phyloP scores from a whole-genome alignment of 192 early-diverging fungal genomes.

The Thamnidium elegans region DNA sequence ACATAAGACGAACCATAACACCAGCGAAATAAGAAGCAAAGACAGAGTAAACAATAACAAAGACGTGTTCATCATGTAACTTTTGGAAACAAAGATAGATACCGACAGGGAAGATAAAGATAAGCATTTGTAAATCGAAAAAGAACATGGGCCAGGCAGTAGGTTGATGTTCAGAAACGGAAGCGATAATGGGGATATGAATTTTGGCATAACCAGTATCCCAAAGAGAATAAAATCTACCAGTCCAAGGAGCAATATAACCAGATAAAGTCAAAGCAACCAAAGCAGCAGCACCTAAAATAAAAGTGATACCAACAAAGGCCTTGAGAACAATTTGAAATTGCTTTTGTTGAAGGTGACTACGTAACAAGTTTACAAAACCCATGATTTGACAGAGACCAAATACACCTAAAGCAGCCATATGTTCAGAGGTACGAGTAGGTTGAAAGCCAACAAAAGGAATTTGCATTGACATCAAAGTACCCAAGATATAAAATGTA shows the following conservation, averaged over 20 bases:
- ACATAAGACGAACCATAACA: conserved; percentile 99
- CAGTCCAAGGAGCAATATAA: conserved; percentile 96
- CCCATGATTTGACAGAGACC: conserved; percentile 94
- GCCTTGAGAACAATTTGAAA: conserved; percentile 80
- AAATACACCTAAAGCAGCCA: conserved; percentile 97
- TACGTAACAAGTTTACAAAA: conserved; percentile 82
- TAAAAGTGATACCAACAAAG: conserved; percentile 52
- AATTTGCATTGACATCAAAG: conserved; percentile 96
- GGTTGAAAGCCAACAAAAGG: conserved; percentile 99
- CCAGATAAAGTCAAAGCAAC: conserved; percentile 77
- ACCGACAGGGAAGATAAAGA: conserved; percentile 95
- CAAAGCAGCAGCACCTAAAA: conserved; percentile 59
- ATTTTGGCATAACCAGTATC: conserved; percentile 99
- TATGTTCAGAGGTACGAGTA: conserved; percentile 95
- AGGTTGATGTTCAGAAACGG: conserved; percentile 99
- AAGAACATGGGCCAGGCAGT: conserved; percentile 99
- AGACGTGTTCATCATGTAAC: conserved; percentile 95
- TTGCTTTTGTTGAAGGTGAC: conserved; percentile 75
- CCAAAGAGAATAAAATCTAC: conserved; percentile 99
- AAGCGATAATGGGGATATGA: conserved; percentile 99
- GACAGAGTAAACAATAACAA: conserved; percentile 96
- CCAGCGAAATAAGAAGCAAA: conserved; percentile 99
- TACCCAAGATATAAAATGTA: conserved; percentile 97
- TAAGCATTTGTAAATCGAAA: conserved; percentile 97
- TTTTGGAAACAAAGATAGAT: conserved; percentile 96